These are phyloP conservation scores for Clarireedia homoeocarpa DNA, from an alignment of 2,329 filamentous ascomycete species.

Conservation along the genomic window DNA sequence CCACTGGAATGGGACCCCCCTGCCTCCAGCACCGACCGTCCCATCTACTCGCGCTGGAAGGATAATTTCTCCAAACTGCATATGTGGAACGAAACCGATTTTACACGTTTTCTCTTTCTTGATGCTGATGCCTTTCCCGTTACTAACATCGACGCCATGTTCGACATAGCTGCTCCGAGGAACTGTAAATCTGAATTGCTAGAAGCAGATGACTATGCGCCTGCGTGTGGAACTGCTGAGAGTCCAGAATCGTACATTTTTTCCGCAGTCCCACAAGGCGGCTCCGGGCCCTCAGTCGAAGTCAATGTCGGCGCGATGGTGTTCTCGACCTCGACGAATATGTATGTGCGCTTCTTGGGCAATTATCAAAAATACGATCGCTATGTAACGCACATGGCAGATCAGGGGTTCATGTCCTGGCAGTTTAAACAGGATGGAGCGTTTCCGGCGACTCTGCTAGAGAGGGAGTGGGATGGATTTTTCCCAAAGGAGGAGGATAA, in stretches of 20 bases:
- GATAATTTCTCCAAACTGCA: slow-evolving; percentile 15
- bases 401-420: slow-evolving; percentile 7
- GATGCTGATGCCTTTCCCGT: slow-evolving; percentile 15
- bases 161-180: slow-evolving; percentile 6
- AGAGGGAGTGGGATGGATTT: slow-evolving; percentile 3
- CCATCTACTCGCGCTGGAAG: slow-evolving; percentile 9
- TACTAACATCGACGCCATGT: slow-evolving; percentile 13
- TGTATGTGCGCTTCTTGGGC: not conserved
- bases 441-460: not conserved
- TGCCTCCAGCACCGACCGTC: not conserved
- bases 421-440: slow-evolving; percentile 4
- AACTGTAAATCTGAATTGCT: not conserved
- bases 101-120: slow-evolving; percentile 8
- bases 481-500: slow-evolving; percentile 4
- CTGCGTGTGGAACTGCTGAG: not conserved
- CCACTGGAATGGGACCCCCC: slow-evolving; percentile 10
- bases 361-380: slow-evolving; percentile 1
- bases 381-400: slow-evolving; percentile 6
- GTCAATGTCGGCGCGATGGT: slow-evolving; percentile 8
- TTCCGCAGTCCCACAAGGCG: not conserved
- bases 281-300: not conserved
- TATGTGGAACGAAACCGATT: slow-evolving; percentile 14
- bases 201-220: not conserved
- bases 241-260: not conserved
- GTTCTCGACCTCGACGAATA: not conserved